A percentile compares a stretch with the other conserved stretches of the same genome.
phyloP scores from a whole-genome alignment of 2,329 filamentous ascomycete species.

The Coniochaeta sp. region DNA sequence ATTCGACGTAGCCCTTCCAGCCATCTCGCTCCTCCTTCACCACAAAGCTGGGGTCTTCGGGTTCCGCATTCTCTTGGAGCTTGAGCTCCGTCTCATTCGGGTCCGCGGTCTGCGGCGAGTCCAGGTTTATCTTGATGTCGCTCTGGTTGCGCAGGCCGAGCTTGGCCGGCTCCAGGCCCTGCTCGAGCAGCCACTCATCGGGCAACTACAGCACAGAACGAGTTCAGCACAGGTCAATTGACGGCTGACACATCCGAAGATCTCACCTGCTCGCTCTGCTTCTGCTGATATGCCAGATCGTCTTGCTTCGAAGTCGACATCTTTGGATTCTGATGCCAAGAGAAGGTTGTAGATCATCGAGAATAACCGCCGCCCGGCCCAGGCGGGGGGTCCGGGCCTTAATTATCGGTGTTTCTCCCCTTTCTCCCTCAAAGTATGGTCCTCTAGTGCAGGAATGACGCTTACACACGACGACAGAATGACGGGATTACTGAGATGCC shows the following conservation, averaged over 20 bases:
- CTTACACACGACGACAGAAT: neutral
- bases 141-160: slow-evolving; percentile 1
- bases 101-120: neutral
- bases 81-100: neutral
- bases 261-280: neutral
- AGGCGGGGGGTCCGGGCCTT: no score
- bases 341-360: neutral
- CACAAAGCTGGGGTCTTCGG: neutral
- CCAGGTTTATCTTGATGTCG: neutral
- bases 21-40: slow-evolving; percentile 19
- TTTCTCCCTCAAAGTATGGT: neutral
- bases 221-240: neutral
- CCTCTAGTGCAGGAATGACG: neutral
- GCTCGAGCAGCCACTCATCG: neutral
- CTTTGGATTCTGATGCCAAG: neutral
- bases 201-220: neutral
- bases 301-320: neutral
- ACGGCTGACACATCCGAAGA: neutral
- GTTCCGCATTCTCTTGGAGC: neutral
- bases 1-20: slow-evolving; percentile 53
- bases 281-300: neutral
- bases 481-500: neutral
- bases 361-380: no score
- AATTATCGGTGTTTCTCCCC: neutral
- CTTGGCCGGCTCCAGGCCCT: neutral